phyloP scores from a whole-genome alignment of 306 rosid genomes.

The Medicago ruthenica region DNA sequence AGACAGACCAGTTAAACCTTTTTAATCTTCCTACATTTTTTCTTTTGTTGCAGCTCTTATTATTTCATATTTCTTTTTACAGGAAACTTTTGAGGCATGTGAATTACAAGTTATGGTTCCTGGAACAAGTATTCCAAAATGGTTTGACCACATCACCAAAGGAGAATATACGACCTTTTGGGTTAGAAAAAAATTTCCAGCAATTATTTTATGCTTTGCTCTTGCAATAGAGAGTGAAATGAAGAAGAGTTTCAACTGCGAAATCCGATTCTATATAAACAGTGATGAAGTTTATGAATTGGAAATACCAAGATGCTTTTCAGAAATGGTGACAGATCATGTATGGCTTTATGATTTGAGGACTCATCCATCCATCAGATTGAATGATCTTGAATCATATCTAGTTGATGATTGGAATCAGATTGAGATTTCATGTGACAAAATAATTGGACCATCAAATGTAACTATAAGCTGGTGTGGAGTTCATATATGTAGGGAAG shows the following conservation, averaged over 20 bases:
- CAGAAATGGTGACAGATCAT: slow-evolving; percentile 7
- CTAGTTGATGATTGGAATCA: slow-evolving; percentile 15
- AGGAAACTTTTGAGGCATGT: slow-evolving; percentile 15
- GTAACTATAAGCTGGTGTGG: slow-evolving; percentile 16
- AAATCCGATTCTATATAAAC: slow-evolving; percentile 18
- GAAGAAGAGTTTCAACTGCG: slow-evolving; percentile 27
- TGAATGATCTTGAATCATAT: slow-evolving; percentile 1
- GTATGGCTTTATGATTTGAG: slow-evolving; percentile 26
- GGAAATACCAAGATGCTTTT: slow-evolving; percentile 1
- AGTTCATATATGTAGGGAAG: slow-evolving; percentile 23
- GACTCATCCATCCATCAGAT: background rate
- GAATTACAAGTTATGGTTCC: slow-evolving; percentile 22
- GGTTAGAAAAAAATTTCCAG: background rate
- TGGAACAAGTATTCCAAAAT: slow-evolving; percentile 13
- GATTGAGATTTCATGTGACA: slow-evolving; percentile 25
- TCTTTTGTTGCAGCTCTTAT: too few relatives aligned
- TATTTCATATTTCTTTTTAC: background rate
- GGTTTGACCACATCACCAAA: slow-evolving; percentile 1
- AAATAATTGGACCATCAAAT: slow-evolving; percentile 8
- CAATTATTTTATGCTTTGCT: slow-evolving; percentile 18
- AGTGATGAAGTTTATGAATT: slow-evolving; percentile 23
- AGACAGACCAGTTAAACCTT: background rate
- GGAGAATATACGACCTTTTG: slow-evolving; percentile 24
- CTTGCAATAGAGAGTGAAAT: slow-evolving; percentile 8
- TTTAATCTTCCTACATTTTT: background rate